Evolutionary conservation across 441 rosid genomes (phyloP), one percentile per base, ranked within the genome.

Genomic region (Breynia disticha): DNA sequence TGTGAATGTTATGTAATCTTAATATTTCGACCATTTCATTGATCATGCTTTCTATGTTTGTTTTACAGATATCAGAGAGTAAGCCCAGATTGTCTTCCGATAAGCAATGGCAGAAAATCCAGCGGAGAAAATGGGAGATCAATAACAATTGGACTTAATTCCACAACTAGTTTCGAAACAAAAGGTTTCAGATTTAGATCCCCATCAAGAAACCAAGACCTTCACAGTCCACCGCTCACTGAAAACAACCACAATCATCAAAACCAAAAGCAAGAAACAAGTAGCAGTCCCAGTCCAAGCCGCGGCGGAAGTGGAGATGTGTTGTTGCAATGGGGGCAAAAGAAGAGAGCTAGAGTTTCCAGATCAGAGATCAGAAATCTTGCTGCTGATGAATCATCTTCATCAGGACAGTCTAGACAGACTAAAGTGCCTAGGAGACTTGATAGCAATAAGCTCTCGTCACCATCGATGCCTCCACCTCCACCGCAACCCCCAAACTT

Each of bases 311-410:
- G 70, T 14, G 63, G 67, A 10, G 84, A 76, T 59, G 64, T 70
- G 58, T 46, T 82, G n/a, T 55, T 82, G 47, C 84, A 78, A 64
- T 82, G 86, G 89, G 82, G 89, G 2, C 89, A 82, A 21, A 74
- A 80, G 53, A 82, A 82, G 48, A 76, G 89, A 62, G 70, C 89
- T 0, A 80, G 86, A 61, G 67, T 67, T 11, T 76, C 84, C 0
- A 76, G 89, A 56, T 57, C 74, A 7, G 86, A 79, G 69, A 74
- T 69, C 70, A 63, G 76, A 19, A 37, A 52, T 16, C 18, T 64
- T 28, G 50, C 73, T n/a, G n/a, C n/a, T 46, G 52, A 57, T 59
- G 64, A 66, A 43, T 20, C 75, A 57, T 67, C 82, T 38, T 4
- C 81, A 35, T 47, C 78, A 41, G 42, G 44, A 57, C 20, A 66